Percentiles rank a stretch among this genome's conserved stretches.
phyloP scores from a whole-genome alignment of 345 rosid genomes.

The Brassica rapa region DNA sequence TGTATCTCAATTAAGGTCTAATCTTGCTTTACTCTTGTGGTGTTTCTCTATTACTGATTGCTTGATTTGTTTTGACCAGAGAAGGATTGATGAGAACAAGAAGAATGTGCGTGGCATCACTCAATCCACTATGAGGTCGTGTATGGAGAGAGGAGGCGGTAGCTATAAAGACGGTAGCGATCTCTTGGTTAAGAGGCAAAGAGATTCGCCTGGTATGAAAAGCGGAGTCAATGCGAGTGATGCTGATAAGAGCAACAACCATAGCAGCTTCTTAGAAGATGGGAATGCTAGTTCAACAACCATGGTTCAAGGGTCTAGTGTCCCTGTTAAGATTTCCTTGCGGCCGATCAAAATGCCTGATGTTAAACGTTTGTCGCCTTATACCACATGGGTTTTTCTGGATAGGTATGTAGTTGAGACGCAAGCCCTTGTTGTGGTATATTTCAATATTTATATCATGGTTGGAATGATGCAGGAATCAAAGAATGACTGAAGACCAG shows the following conservation, averaged over 20 bases:
- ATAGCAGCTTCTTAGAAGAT: slow-evolving; percentile 56
- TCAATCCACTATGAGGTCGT: slow-evolving; percentile 48
- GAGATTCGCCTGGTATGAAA: slow-evolving; percentile 63
- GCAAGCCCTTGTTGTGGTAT: neutral
- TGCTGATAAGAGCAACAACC: slow-evolving; percentile 53
- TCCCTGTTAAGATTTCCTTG: slow-evolving; percentile 71
- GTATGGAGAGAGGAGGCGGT: slow-evolving; percentile 57
- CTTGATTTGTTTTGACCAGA: slow-evolving; percentile 46
- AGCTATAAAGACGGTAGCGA: slow-evolving; percentile 47
- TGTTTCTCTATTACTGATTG: slow-evolving; percentile 28
- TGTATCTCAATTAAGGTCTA: slow-evolving; percentile 63
- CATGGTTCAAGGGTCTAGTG: slow-evolving; percentile 72
- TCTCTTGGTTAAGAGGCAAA: slow-evolving; percentile 78
- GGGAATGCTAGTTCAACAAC: slow-evolving; percentile 55
- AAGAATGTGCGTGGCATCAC: slow-evolving; percentile 62
- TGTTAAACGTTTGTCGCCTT: slow-evolving; percentile 79
- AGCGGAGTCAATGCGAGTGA: slow-evolving; percentile 55
- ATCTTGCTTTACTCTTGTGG: neutral
- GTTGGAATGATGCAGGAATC: slow-evolving; percentile 63
- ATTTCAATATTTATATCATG: neutral
- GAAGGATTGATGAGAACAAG: slow-evolving; percentile 76
- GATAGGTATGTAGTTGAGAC: slow-evolving; percentile 61
- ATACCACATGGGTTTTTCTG: slow-evolving; percentile 94
- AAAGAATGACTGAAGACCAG: slow-evolving; percentile 99
- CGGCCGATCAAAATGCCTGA: slow-evolving; percentile 79